Evolutionary conservation across 371 early-diverging fungal genomes (phyloP), one percentile per base, ranked within the genome.

Genomic region (Apophysomyces sp.): DNA sequence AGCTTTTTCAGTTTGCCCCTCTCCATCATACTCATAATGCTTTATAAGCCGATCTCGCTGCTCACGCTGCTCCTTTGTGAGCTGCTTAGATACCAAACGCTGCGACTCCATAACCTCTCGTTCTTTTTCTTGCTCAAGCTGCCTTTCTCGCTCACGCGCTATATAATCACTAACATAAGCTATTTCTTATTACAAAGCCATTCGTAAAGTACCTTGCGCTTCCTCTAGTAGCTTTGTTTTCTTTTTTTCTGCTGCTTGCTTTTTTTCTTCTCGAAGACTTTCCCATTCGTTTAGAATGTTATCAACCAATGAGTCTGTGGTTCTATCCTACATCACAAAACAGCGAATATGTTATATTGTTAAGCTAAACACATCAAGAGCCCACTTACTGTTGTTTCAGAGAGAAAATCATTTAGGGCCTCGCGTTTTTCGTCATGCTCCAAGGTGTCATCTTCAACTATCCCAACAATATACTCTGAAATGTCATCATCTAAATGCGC

Each of bases 381-480:
- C 61, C 16, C 9, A 55, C 65, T 24, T 64, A 74, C 81, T 1
- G 84, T 84, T 9, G 77, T 78, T 60, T 81, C 86, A 6, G 76
- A 63, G 13, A 86, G 63, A 11, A 82, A 81, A 54, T 83, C 86
- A 16, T 78, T 62, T 24, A 86, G 77, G 5, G 78, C 83, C 63
- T 83, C 86, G 3, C 77, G 78, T 41, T 82, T 84, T 56, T 86
- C 86, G 21, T 79, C 77, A 24, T 82, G 78, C 18, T 77, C 80
- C 55, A 86, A 75, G 2, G 80, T 76, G 16, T 76, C 81, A 28
- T 86, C 86, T 28, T 78, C 67, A 1, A 84, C 74, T 55, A 86
- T 76, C 26, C 84, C 81, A 51, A 82, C 76, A 65, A 86, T 80
- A 61, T 82, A 86, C 30, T 83, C 79, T 11, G 83, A 65, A 40